Evolutionary conservation across 306 rosid genomes (phyloP).

Genomic region (Vicia sativa): DNA sequence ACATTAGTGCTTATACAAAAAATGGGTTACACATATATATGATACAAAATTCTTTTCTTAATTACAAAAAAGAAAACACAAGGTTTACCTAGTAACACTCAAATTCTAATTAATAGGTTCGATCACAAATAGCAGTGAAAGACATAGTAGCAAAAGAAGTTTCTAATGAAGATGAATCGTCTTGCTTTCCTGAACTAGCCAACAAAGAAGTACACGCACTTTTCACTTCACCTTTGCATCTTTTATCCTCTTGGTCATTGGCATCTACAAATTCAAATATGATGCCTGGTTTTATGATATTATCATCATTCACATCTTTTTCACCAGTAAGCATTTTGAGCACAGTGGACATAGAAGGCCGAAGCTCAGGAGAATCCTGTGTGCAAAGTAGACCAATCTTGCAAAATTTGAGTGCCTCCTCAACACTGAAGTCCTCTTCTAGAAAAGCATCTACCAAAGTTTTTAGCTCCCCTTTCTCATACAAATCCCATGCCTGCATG

Average conservation of each 20-base stretch:
- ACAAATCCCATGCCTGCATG: constrained; percentile 67
- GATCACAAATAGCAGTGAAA: constrained; percentile 48
- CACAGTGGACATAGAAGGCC: constrained; percentile 75
- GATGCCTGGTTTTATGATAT: constrained; percentile 67
- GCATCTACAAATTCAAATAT: constrained; percentile 56
- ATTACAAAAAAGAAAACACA: too few relatives aligned
- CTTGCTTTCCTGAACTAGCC: constrained; percentile 40
- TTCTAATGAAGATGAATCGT: constrained; percentile 50
- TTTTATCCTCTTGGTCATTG: constrained; percentile 31
- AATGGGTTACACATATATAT: too few relatives aligned
- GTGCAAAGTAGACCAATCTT: constrained; percentile 83
- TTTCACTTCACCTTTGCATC: constrained; percentile 34
- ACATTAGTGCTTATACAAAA: too few relatives aligned
- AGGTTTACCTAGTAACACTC: background rate
- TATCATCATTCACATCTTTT: constrained; percentile 46
- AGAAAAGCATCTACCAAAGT: constrained; percentile 56
- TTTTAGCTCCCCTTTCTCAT: constrained; percentile 57
- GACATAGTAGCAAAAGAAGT: constrained; percentile 66
- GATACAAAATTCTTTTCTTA: too few relatives aligned
- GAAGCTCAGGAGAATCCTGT: constrained; percentile 72
- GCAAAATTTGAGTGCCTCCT: constrained; percentile 61
- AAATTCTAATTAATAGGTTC: constrained; percentile 8
- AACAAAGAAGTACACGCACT: constrained; percentile 35
- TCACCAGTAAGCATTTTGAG: constrained; percentile 69
- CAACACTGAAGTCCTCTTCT: constrained; percentile 42